A percentile compares a stretch with the other conserved stretches of the same genome.
These are phyloP conservation scores for Lipomyces kockii DNA, from an alignment of 805 yeast genomes.

Conservation along the genomic window DNA sequence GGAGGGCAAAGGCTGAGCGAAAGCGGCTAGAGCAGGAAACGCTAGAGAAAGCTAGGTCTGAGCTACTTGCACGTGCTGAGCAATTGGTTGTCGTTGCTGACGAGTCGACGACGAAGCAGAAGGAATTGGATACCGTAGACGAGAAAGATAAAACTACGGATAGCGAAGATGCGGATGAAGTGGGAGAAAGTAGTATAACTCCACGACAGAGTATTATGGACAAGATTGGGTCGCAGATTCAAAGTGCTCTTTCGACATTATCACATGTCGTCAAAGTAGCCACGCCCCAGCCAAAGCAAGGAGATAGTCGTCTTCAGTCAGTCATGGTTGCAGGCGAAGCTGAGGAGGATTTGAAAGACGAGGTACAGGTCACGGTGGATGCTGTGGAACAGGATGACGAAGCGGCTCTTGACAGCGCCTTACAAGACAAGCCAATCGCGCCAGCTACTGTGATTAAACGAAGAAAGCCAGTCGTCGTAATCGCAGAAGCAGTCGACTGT, in stretches of 20 bases:
- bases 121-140: background rate
- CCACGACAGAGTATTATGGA: conserved; percentile 1
- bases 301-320: background rate
- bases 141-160: conserved; percentile 1
- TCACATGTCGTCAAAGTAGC: conserved; percentile 3
- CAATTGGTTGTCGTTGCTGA: background rate
- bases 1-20: conserved; percentile 5
- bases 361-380: background rate
- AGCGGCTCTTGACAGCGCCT: background rate
- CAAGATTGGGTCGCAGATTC: conserved; percentile 14
- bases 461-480: conserved; percentile 6
- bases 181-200: background rate
- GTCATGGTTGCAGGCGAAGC: background rate
- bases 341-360: background rate
- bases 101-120: background rate
- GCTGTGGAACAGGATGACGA: background rate
- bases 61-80: background rate
- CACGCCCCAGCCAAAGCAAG: conserved; percentile 2
- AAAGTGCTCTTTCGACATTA: conserved; percentile 8
- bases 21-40: background rate
- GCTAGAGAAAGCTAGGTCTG: background rate
- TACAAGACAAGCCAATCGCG: background rate
- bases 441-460: background rate
- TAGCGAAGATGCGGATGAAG: background rate
- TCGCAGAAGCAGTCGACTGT: conserved; percentile 29